phyloP scores from a whole-genome alignment of 306 rosid species.

The Sesbania bispinosa region DNA sequence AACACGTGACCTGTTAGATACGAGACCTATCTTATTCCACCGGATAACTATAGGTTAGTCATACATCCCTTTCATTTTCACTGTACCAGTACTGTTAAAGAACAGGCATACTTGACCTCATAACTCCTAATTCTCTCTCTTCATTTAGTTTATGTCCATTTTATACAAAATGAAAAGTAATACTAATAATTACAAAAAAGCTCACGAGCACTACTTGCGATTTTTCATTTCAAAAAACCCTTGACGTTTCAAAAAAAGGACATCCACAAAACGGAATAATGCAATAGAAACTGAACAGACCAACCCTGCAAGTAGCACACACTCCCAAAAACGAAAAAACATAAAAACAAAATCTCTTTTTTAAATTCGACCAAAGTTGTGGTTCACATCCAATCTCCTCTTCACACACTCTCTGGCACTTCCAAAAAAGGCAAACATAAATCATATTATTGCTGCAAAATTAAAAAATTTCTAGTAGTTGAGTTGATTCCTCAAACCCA shows the following conservation, averaged over 20 bases:
- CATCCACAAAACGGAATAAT: conserved; percentile 50
- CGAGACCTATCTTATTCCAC: too few species aligned
- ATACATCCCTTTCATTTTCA: conserved; percentile 29
- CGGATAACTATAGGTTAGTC: too few species aligned
- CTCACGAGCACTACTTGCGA: conserved; percentile 41
- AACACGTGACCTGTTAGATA: too few species aligned
- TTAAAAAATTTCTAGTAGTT: too few species aligned
- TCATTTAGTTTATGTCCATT: not conserved
- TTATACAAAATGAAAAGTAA: not conserved
- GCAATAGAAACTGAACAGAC: not conserved
- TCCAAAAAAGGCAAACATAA: conserved; percentile 26
- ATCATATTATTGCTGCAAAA: not conserved
- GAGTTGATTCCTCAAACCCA: not conserved
- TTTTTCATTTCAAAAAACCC: conserved; percentile 15
- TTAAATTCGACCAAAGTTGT: conserved; percentile 48
- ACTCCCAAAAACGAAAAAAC: conserved; percentile 45
- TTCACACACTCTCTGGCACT: conserved; percentile 23
- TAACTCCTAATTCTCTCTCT: conserved; percentile 11
- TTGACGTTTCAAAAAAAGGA: conserved; percentile 40
- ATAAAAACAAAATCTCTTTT: conserved; percentile 49
- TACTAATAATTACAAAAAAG: conserved; percentile 17
- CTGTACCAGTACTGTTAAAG: conserved; percentile 11
- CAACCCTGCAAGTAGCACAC: conserved; percentile 30
- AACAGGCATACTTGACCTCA: conserved; percentile 18
- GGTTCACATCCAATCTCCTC: conserved; percentile 52